Evolutionary conservation across 2,329 filamentous ascomycete species (phyloP).

Genomic region (Aspergillus tamarii): DNA sequence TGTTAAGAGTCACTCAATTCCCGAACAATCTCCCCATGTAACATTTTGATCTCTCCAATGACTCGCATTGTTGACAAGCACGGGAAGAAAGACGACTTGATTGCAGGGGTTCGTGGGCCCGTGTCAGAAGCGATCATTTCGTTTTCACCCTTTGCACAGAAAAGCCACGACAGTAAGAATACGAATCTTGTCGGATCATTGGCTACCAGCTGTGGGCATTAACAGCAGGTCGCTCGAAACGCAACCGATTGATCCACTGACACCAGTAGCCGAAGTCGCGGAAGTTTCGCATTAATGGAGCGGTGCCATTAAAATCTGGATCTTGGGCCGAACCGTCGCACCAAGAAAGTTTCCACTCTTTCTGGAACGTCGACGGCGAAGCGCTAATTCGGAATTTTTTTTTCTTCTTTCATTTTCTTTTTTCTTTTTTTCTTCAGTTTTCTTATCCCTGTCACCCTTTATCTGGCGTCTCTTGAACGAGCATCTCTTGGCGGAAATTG

Average conservation of each 20-base stretch:
- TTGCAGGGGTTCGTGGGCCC: slow-evolving; percentile 21
- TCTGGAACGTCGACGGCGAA: slow-evolving; percentile 23
- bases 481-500: slow-evolving; percentile 5
- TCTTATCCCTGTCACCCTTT: slow-evolving; percentile 8
- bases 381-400: slow-evolving; percentile 12
- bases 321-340: slow-evolving; percentile 25
- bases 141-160: slow-evolving; percentile 6
- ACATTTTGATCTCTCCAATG: slow-evolving; percentile 14
- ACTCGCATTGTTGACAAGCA: slow-evolving; percentile 15
- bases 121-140: slow-evolving; percentile 15
- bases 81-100: slow-evolving; percentile 9
- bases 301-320: slow-evolving; percentile 21
- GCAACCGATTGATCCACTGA: slow-evolving; percentile 8
- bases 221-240: neutral
- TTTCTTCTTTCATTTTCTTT: slow-evolving; percentile 13
- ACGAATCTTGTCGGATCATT: slow-evolving; percentile 1
- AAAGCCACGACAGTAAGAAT: neutral
- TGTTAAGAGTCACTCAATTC: neutral
- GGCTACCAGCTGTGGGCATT: neutral
- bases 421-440: slow-evolving; percentile 7
- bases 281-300: slow-evolving; percentile 25
- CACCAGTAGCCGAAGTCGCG: slow-evolving; percentile 13
- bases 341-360: slow-evolving; percentile 22
- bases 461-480: slow-evolving; percentile 2
- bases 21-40: slow-evolving; percentile 17